Conservation (phyloP, 768 basidiomycete genomes). For the Mycena indigotica region DNA sequence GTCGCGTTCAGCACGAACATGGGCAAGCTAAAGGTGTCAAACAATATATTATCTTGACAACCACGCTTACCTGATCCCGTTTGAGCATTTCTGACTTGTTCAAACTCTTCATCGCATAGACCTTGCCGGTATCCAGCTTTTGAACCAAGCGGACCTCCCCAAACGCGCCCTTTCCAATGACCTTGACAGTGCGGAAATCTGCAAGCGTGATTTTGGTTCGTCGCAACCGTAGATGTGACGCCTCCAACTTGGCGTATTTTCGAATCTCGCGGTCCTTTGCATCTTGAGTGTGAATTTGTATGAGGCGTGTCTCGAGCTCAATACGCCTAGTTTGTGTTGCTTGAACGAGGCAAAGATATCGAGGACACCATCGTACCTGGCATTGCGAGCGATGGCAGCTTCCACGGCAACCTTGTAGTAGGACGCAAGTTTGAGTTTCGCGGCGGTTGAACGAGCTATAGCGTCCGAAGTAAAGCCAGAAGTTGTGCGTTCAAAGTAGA, state of each 20-base stretch:
- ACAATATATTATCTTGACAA: slow-evolving; percentile 1
- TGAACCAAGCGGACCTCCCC: slow-evolving; percentile 97
- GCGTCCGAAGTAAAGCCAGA: slow-evolving; percentile 83
- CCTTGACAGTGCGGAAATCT: slow-evolving; percentile 96
- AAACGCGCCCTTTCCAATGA: slow-evolving; percentile 98
- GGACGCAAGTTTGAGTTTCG: slow-evolving; percentile 95
- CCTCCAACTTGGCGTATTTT: slow-evolving; percentile 84
- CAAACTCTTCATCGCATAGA: slow-evolving; percentile 99
- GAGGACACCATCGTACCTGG: slow-evolving; percentile 56
- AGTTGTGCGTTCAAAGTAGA: slow-evolving; percentile 92
- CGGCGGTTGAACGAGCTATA: slow-evolving; percentile 86
- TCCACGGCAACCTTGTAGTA: slow-evolving; percentile 99
- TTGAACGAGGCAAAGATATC: neutral
- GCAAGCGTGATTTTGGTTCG: slow-evolving; percentile 91
- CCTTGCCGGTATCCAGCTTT: slow-evolving; percentile 95
- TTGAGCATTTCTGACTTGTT: slow-evolving; percentile 99
- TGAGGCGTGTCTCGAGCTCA: slow-evolving; percentile 83
- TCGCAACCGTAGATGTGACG: slow-evolving; percentile 86
- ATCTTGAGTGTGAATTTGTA: slow-evolving; percentile 73
- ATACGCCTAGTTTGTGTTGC: slow-evolving; percentile 79
- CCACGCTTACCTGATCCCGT: slow-evolving; percentile 82
- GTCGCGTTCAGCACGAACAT: slow-evolving; percentile 96
- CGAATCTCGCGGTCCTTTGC: slow-evolving; percentile 88
- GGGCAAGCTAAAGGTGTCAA: slow-evolving; percentile 71
- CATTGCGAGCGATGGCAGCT: slow-evolving; percentile 92